phyloP scores from a whole-genome alignment of 805 yeast species.

The Saturnispora gosingensis region DNA sequence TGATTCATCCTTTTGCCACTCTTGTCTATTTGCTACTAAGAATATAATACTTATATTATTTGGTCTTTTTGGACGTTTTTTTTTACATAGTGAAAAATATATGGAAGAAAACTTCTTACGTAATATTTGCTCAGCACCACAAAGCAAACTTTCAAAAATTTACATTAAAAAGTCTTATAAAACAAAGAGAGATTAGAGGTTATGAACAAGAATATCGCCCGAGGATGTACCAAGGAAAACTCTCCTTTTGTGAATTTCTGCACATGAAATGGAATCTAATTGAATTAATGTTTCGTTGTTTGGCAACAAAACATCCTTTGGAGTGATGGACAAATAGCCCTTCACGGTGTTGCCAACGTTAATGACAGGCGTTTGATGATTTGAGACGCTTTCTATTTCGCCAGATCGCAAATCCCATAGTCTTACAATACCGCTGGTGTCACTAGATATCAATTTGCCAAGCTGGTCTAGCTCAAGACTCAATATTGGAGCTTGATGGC shows the following conservation, averaged over 20 bases:
- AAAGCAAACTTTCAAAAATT: neutral
- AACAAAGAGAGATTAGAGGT: neutral
- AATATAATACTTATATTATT: neutral
- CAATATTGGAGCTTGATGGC: constrained; percentile 64
- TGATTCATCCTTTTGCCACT: constrained; percentile 39
- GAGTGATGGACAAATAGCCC: neutral
- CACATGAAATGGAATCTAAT: constrained; percentile 1
- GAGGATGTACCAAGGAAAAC: neutral
- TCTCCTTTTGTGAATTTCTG: neutral
- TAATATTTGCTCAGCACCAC: neutral
- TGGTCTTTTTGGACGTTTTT: neutral
- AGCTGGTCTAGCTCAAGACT: constrained; percentile 56
- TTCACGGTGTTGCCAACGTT: neutral
- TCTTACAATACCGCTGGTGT: constrained; percentile 49
- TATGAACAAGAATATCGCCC: neutral
- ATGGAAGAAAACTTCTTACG: neutral
- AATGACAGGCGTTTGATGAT: neutral
- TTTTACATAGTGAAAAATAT: neutral
- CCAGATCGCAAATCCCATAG: constrained; percentile 43
- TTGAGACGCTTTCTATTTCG: neutral
- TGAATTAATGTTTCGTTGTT: neutral
- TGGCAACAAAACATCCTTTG: neutral
- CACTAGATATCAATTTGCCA: constrained; percentile 53
- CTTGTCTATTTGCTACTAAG: neutral
- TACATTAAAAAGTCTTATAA: neutral